Evolutionary conservation across 768 basidiomycete genomes (phyloP).

Genomic region (Kwoniella dejecticola): DNA sequence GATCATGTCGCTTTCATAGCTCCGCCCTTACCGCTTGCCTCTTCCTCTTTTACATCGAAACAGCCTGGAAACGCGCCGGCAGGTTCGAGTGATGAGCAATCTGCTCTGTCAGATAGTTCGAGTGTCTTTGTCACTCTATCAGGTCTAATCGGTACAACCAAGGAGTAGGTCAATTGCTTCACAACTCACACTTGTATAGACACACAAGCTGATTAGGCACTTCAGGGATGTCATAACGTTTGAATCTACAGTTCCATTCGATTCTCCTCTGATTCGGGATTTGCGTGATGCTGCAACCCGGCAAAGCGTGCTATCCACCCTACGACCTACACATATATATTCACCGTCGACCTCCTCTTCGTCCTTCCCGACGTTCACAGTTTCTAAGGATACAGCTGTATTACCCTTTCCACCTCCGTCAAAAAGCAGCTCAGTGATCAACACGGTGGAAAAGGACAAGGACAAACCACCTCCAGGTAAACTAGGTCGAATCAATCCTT

Average conservation of each 20-base stretch:
- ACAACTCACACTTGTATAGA: background rate
- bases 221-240: constrained; percentile 57
- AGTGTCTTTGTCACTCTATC: constrained; percentile 69
- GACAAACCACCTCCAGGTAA: constrained; percentile 52
- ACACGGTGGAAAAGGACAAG: constrained; percentile 57
- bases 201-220: background rate
- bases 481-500: constrained; percentile 66
- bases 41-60: constrained; percentile 29
- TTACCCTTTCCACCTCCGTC: constrained; percentile 53
- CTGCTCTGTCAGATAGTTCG: constrained; percentile 6
- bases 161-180: constrained; percentile 60
- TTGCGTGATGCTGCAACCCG: constrained; percentile 39
- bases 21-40: constrained; percentile 56
- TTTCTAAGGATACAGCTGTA: constrained; percentile 58
- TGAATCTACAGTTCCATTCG: constrained; percentile 59
- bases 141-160: constrained; percentile 73
- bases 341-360: constrained; percentile 1
- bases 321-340: constrained; percentile 29
- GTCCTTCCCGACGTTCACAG: constrained; percentile 54
- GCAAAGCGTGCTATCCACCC: constrained; percentile 31
- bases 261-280: constrained; percentile 33
- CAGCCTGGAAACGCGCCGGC: constrained; percentile 21
- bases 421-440: constrained; percentile 58
- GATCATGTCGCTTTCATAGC: constrained; percentile 79
- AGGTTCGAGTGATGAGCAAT: constrained; percentile 50